Conservation (phyloP, 83 land plant species). For the Picea abies region DNA sequence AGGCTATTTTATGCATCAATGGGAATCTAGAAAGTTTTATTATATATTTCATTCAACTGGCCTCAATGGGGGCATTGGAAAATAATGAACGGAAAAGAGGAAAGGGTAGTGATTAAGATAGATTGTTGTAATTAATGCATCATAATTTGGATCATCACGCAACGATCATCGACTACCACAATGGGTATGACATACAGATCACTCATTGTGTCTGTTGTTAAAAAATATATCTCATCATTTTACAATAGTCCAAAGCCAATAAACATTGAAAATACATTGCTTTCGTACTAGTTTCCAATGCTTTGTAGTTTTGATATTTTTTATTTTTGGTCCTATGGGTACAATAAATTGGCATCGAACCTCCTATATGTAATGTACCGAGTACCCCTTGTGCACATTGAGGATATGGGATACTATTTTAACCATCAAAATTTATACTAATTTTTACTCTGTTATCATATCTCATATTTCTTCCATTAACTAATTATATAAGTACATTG, state of each 20-base stretch:
- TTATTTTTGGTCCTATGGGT: not conserved
- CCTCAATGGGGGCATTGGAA: too few relatives aligned
- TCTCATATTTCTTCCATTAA: too few relatives aligned
- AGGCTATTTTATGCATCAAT: too few relatives aligned
- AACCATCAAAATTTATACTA: too few relatives aligned
- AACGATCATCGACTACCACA: slow-evolving; percentile 63
- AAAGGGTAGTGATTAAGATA: slow-evolving; percentile 25
- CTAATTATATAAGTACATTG: too few relatives aligned
- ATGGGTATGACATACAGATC: slow-evolving; percentile 62
- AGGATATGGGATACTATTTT: too few relatives aligned
- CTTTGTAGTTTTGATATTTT: not conserved
- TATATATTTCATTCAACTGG: too few relatives aligned
- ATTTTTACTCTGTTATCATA: too few relatives aligned
- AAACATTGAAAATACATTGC: not conserved
- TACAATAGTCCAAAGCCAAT: not conserved
- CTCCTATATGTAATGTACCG: not conserved
- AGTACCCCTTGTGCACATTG: too few relatives aligned
- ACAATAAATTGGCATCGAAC: too few relatives aligned
- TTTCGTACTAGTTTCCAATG: not conserved
- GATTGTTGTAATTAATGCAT: slow-evolving; percentile 48
- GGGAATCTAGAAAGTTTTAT: too few relatives aligned
- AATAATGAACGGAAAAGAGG: too few relatives aligned
- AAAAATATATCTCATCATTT: not conserved
- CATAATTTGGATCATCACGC: slow-evolving; percentile 58
- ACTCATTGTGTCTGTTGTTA: slow-evolving; percentile 47